Percentiles rank a stretch among this genome's conserved stretches.
Evolutionary conservation across 495 filamentous ascomycete genomes (phyloP).

Genomic region (Usnea hakonensis): DNA sequence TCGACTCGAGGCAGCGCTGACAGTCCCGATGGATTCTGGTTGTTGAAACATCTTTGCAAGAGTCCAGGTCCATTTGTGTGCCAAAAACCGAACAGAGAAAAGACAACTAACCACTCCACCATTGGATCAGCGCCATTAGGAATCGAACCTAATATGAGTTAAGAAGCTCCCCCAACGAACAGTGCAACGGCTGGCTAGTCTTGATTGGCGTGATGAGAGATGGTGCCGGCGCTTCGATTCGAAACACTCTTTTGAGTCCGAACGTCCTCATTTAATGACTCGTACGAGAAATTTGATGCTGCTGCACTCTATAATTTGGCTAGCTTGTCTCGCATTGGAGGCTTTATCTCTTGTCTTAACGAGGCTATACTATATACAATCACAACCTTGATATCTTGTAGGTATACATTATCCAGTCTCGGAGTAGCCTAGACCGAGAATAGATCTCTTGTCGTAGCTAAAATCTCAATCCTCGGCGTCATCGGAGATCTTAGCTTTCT

Average conservation of each 20-base stretch:
- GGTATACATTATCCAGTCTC: not conserved
- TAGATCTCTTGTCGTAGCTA: not conserved
- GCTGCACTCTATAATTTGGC: not conserved
- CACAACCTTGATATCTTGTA: not conserved
- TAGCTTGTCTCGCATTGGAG: not conserved
- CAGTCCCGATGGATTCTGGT: not conserved
- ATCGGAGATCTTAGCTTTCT: constrained; percentile 28
- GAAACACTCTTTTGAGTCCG: not conserved
- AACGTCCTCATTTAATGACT: not conserved
- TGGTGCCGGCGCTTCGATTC: not conserved
- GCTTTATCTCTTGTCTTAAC: not conserved
- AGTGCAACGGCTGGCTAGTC: not conserved
- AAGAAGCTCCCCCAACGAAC: too few species aligned
- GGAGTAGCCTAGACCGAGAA: not conserved
- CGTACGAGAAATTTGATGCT: not conserved
- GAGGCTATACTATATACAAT: not conserved
- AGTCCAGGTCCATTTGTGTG: not conserved
- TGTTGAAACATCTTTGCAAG: not conserved
- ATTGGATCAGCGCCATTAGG: too few species aligned
- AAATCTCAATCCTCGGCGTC: not conserved
- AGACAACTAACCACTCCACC: too few species aligned
- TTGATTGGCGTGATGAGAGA: not conserved
- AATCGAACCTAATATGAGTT: too few species aligned
- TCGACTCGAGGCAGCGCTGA: not conserved
- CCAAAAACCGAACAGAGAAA: too few species aligned